Percentiles rank a stretch among this genome's conserved stretches.
Evolutionary conservation across 2,329 filamentous ascomycete genomes (phyloP).

Genomic region (Epichloe baconii): DNA sequence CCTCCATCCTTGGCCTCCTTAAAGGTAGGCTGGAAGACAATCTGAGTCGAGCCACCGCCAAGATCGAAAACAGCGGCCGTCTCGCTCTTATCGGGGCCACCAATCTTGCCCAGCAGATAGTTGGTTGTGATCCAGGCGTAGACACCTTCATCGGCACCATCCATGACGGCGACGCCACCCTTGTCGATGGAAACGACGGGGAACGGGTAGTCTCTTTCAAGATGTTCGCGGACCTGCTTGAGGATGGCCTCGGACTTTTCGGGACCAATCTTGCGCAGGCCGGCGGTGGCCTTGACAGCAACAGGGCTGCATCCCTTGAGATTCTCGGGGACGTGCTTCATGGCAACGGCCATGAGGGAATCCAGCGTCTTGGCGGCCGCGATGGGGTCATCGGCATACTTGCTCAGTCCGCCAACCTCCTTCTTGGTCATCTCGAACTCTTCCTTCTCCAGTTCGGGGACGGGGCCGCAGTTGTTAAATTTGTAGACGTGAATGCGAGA

Average conservation of each 20-base stretch:
- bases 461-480: slow-evolving; percentile 95
- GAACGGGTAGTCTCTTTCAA: slow-evolving; percentile 89
- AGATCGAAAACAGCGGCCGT: slow-evolving; percentile 95
- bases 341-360: slow-evolving; percentile 70
- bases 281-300: slow-evolving; percentile 96
- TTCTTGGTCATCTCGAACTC: slow-evolving; percentile 89
- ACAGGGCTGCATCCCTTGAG: slow-evolving; percentile 86
- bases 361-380: slow-evolving; percentile 85
- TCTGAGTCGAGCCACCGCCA: slow-evolving; percentile 92
- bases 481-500: slow-evolving; percentile 97
- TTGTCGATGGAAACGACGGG: slow-evolving; percentile 78
- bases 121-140: slow-evolving; percentile 99
- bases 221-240: slow-evolving; percentile 65
- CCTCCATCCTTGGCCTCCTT: slow-evolving; percentile 58
- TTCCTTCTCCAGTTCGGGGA: slow-evolving; percentile 88
- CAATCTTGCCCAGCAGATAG: slow-evolving; percentile 96
- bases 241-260: slow-evolving; percentile 77
- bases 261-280: slow-evolving; percentile 71
- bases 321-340: slow-evolving; percentile 73
- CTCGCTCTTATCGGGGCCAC: slow-evolving; percentile 74
- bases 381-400: slow-evolving; percentile 74
- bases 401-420: slow-evolving; percentile 71
- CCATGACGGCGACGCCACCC: slow-evolving; percentile 91
- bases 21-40: slow-evolving; percentile 96
- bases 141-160: slow-evolving; percentile 90